Percentiles rank a stretch among this genome's conserved stretches.
Evolutionary conservation across 768 basidiomycete genomes (phyloP).

Genomic region (Neoboletus magnificus): DNA sequence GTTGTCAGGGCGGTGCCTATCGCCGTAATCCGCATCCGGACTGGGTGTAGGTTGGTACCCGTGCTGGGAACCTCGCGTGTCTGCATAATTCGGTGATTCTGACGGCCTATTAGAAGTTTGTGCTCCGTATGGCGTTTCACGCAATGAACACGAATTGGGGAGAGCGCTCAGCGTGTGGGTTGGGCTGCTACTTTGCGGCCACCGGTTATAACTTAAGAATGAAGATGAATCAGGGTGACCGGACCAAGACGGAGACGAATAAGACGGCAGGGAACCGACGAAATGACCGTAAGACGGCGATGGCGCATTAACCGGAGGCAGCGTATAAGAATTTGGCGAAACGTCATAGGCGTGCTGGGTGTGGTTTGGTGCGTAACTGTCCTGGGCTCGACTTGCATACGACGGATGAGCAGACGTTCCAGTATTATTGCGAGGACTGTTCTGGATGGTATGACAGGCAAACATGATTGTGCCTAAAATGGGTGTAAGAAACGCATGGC

Average conservation of each 20-base stretch:
- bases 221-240: slow-evolving; percentile 28
- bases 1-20: slow-evolving; percentile 35
- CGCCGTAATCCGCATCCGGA: slow-evolving; percentile 36
- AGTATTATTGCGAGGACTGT: slow-evolving; percentile 18
- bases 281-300: slow-evolving; percentile 29
- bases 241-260: slow-evolving; percentile 29
- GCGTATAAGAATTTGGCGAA: slow-evolving; percentile 27
- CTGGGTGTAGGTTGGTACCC: slow-evolving; percentile 38
- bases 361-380: slow-evolving; percentile 24
- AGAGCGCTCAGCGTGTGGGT: slow-evolving; percentile 26
- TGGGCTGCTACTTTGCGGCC: slow-evolving; percentile 28
- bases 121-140: slow-evolving; percentile 28
- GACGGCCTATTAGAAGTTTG: slow-evolving; percentile 39
- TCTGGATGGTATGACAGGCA: slow-evolving; percentile 38
- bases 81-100: slow-evolving; percentile 29
- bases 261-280: slow-evolving; percentile 22
- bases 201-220: slow-evolving; percentile 30
- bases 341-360: slow-evolving; percentile 29
- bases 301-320: slow-evolving; percentile 31
- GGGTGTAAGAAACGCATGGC: slow-evolving; percentile 27
- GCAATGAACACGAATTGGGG: slow-evolving; percentile 27
- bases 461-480: slow-evolving; percentile 37
- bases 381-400: slow-evolving; percentile 26
- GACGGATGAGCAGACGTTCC: slow-evolving; percentile 22
- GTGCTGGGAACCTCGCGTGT: slow-evolving; percentile 32